Evolutionary conservation across 345 rosid species (phyloP).

Genomic region (Eucalyptus guilfoylei): DNA sequence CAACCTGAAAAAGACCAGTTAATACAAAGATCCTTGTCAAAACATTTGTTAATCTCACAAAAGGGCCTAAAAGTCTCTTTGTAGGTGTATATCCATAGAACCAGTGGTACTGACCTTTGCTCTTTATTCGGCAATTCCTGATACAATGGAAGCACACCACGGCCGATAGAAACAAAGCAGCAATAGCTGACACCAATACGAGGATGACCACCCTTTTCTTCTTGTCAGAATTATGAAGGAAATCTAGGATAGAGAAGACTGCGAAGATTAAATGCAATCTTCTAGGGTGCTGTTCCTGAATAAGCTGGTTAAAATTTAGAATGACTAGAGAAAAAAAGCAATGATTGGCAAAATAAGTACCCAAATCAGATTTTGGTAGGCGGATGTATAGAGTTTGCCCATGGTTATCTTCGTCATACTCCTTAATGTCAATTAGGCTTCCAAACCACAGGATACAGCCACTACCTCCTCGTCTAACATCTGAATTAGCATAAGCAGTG

Average conservation of each 20-base stretch:
- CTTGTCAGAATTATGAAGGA: not conserved
- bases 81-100: not conserved
- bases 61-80: not conserved
- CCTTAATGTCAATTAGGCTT: not conserved
- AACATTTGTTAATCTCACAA: not conserved
- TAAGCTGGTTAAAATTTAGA: not conserved
- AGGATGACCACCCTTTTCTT: not conserved
- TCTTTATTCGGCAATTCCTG: not conserved
- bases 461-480: slow-evolving; percentile 2
- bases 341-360: not conserved
- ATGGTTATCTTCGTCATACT: not conserved
- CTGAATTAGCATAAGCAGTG: slow-evolving; percentile 10
- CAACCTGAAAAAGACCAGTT: not conserved
- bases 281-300: not conserved
- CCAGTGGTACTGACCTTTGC: not conserved
- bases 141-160: accelerated
- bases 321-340: not conserved
- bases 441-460: slow-evolving; percentile 15
- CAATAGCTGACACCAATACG: not conserved
- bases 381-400: not conserved
- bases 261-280: not conserved
- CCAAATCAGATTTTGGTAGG: not conserved
- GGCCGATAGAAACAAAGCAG: not conserved
- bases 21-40: not conserved
- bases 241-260: not conserved